A percentile compares a stretch with the other conserved stretches of the same genome.
Evolutionary conservation across 805 yeast genomes (phyloP).

Genomic region (Ogataea polymorpha): DNA sequence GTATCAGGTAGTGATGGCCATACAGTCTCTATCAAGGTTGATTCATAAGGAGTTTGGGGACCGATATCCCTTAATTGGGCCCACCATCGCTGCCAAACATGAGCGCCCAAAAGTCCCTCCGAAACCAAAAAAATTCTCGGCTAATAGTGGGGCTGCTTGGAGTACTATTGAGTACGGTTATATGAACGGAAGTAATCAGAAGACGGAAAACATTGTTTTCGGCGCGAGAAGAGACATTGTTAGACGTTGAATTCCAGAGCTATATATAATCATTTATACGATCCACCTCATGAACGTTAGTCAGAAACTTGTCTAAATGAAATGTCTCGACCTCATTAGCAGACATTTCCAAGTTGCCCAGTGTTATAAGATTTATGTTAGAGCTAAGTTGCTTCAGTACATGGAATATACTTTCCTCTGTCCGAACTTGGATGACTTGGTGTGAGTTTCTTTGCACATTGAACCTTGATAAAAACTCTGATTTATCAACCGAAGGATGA

Average conservation of each 20-base stretch:
- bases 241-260: constrained; percentile 6
- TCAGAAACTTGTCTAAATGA: constrained; percentile 27
- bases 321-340: constrained; percentile 16
- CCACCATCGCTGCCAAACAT: constrained; percentile 47
- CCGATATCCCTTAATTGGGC: constrained; percentile 53
- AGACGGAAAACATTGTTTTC: constrained; percentile 50
- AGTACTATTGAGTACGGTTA: constrained; percentile 59
- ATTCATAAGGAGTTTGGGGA: constrained; percentile 53
- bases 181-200: constrained; percentile 55
- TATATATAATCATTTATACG: constrained; percentile 2
- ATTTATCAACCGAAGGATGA: constrained; percentile 25
- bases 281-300: constrained; percentile 21
- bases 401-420: constrained; percentile 49
- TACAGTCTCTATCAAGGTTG: constrained; percentile 69
- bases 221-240: constrained; percentile 50
- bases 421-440: constrained; percentile 45
- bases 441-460: constrained; percentile 24
- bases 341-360: constrained; percentile 18
- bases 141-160: constrained; percentile 41
- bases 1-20: constrained; percentile 69
- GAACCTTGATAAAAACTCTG: constrained; percentile 14
- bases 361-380: constrained; percentile 23
- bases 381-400: constrained; percentile 48
- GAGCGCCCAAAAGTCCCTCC: constrained; percentile 50
- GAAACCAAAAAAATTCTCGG: constrained; percentile 48